Evolutionary conservation across 352 stramenopile genomes (phyloP).

Genomic region (Pythium insidiosum): DNA sequence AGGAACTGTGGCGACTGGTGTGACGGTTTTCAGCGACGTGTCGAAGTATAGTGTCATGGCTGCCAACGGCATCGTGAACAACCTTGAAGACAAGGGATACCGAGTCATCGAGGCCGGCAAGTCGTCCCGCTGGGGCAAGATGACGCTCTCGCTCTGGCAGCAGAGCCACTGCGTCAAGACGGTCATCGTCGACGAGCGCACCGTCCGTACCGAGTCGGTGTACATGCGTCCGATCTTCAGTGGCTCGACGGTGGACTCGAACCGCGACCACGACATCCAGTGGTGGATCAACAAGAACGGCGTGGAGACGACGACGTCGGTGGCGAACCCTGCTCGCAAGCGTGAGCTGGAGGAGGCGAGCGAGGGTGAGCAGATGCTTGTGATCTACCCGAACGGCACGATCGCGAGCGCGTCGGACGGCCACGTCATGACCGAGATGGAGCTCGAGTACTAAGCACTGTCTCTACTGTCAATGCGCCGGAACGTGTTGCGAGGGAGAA

Average conservation of each 20-base stretch:
- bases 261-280: conserved; percentile 33
- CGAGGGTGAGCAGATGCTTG: not conserved
- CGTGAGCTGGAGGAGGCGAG: not conserved
- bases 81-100: conserved; percentile 12
- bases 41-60: conserved; percentile 25
- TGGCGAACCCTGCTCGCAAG: not conserved
- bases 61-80: conserved; percentile 22
- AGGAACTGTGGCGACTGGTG: not conserved
- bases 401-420: too few relatives aligned
- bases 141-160: conserved; percentile 31
- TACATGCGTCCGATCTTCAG: conserved; percentile 50
- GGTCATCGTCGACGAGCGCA: conserved; percentile 22
- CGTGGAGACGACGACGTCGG: not conserved
- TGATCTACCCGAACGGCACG: not conserved
- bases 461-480: too few relatives aligned
- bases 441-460: too few relatives aligned
- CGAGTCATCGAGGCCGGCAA: conserved; percentile 18
- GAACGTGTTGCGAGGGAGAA: too few relatives aligned
- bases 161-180: conserved; percentile 31
- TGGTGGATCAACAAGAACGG: conserved; percentile 29
- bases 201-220: conserved; percentile 24
- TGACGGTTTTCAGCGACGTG: conserved; percentile 12
- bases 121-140: conserved; percentile 23
- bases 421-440: too few relatives aligned
- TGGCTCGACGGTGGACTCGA: conserved; percentile 26